Conservation (phyloP, 176 grass and related monocot species). For the Avena eriantha region DNA sequence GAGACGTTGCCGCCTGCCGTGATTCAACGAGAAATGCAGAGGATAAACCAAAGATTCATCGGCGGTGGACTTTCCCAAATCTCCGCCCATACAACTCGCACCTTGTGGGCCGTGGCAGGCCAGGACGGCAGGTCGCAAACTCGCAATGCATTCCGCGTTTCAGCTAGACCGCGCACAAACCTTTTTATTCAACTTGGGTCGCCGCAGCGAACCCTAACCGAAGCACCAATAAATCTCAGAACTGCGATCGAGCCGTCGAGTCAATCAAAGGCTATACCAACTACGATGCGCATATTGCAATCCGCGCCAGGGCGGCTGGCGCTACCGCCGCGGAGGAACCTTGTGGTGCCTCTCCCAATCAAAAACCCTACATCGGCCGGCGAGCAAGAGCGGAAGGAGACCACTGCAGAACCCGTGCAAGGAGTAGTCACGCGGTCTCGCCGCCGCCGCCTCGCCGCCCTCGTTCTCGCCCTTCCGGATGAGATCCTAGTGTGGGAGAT, state of each 20-base stretch:
- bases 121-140: not conserved
- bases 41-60: no score
- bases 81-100: no score
- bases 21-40: no score
- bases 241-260: not conserved
- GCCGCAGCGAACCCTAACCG: not conserved
- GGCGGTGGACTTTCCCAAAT: no score
- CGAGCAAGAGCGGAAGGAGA: not conserved
- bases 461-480: not conserved
- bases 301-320: not conserved
- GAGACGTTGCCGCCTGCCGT: no score
- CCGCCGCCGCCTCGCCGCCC: not conserved
- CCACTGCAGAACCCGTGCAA: no score
- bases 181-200: not conserved
- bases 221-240: not conserved
- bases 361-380: not conserved
- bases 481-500: constrained; percentile 2
- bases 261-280: not conserved
- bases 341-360: not conserved
- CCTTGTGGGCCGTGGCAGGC: not conserved
- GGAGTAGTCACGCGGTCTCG: not conserved
- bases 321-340: not conserved
- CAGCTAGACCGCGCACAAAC: not conserved
- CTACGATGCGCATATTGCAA: not conserved
- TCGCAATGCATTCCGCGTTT: not conserved